Evolutionary conservation across 345 rosid species (phyloP), one percentile per base, ranked within the genome.

Genomic region (Brassica incana): DNA sequence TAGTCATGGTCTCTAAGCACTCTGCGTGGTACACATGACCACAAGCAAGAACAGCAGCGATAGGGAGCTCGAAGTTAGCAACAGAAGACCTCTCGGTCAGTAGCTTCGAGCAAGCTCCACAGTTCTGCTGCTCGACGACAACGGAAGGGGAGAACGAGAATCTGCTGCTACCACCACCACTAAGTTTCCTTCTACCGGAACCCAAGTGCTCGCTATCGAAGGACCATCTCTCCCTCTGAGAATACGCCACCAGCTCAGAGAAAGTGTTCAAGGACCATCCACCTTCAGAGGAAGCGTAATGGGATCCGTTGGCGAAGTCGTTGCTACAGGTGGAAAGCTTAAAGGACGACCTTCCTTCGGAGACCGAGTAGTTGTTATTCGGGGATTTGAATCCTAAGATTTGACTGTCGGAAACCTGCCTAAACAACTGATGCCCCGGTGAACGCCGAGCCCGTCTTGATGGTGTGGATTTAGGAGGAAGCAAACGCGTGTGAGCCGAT

Each of bases 1-100:
- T 76, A 9, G 91, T 87, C 88, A 90, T 86, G 30, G 83, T 80
- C 73, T 95, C 99, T 83, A 95, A 81, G 82, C 99, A 95, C 69
- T 95, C 99, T n/a, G 98, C 97, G 50, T 93, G 99, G 77, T 90
- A 95, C 38, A 80, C 88, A 81, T 95, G 99, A 6, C 99, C 98
- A 72, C 98, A 95, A 3, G 88, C 86, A 68, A 95, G 91, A 50
- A 95, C 93, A 11, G 98, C 86, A 67, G 86, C 94, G 78, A 87
- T 89, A 10, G 99, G 78, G 67, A 90, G 86, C 66, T 88, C 94
- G 38, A 80, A 84, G 78, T 84, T 87, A 65, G 88, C 86, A 81
- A 89, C 83, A 23, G 85, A 77, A 36, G 92, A 85, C 77, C 89
- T 88, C 83, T 90, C 97, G 5, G 86, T 83, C 78, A 95, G 82